Evolutionary conservation across 768 basidiomycete genomes (phyloP).

Genomic region (Lentinula raphanica): DNA sequence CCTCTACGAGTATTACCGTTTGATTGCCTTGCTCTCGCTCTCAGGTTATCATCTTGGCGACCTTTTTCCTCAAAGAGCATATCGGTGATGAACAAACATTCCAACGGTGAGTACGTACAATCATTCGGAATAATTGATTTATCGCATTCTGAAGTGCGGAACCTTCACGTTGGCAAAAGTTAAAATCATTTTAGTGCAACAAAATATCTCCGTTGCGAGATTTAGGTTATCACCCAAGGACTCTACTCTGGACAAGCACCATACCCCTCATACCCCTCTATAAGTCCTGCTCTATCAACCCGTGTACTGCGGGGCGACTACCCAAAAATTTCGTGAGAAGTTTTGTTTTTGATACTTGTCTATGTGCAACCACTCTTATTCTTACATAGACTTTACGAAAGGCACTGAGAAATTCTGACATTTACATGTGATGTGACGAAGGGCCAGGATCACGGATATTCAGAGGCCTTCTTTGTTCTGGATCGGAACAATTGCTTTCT

Average conservation of each 20-base stretch:
- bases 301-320: background rate
- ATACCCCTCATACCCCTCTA: too few relatives aligned
- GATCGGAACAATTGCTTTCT: background rate
- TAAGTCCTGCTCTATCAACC: background rate
- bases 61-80: background rate
- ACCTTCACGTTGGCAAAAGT: too few relatives aligned
- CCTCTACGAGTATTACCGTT: background rate
- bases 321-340: background rate
- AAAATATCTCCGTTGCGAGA: too few relatives aligned
- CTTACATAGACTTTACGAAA: background rate
- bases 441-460: background rate
- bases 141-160: too few relatives aligned
- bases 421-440: background rate
- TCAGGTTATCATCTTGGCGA: background rate
- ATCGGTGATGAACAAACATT: background rate
- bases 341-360: background rate
- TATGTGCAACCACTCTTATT: background rate
- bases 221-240: too few relatives aligned
- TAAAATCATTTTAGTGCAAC: too few relatives aligned
- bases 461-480: background rate
- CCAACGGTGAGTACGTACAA: too few relatives aligned
- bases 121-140: too few relatives aligned
- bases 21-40: background rate
- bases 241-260: too few relatives aligned
- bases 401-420: background rate